phyloP scores from a whole-genome alignment of 345 rosid species.

The Anacardium occidentale region DNA sequence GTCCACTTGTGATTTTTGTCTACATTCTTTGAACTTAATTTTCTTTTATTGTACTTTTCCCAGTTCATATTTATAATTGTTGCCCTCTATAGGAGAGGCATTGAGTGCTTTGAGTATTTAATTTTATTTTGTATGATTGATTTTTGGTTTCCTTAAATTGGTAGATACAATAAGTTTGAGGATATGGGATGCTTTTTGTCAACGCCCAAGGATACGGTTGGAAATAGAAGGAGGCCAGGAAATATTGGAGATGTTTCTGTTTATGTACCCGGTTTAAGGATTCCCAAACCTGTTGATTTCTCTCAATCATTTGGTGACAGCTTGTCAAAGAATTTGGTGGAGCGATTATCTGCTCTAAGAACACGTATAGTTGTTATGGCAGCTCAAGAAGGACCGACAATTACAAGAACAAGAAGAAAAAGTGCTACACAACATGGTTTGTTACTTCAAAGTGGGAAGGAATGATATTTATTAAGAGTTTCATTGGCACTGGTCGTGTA shows the following conservation, averaged over 20 bases:
- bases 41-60: conserved; percentile 5
- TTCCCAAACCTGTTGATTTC: conserved; percentile 87
- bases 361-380: conserved; percentile 98
- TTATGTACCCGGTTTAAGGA: conserved; percentile 90
- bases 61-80: conserved; percentile 17
- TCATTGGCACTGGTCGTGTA: conserved; percentile 9
- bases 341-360: conserved; percentile 81
- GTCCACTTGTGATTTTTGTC: conserved; percentile 28
- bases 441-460: conserved; percentile 18
- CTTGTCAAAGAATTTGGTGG: conserved; percentile 68
- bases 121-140: neutral
- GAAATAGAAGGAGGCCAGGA: conserved; percentile 76
- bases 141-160: conserved; percentile 25
- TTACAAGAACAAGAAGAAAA: conserved; percentile 88
- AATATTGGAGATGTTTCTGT: conserved; percentile 88
- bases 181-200: conserved; percentile 95
- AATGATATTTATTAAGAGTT: neutral
- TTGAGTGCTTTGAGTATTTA: neutral
- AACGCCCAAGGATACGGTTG: conserved; percentile 73
- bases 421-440: conserved; percentile 93
- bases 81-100: conserved; percentile 3
- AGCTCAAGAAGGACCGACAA: conserved; percentile 93
- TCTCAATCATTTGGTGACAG: conserved; percentile 65
- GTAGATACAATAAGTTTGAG: conserved; percentile 31
- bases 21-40: conserved; percentile 23